Conservation (phyloP, 352 stramenopile species). For the Elongisporangium prolatum region DNA sequence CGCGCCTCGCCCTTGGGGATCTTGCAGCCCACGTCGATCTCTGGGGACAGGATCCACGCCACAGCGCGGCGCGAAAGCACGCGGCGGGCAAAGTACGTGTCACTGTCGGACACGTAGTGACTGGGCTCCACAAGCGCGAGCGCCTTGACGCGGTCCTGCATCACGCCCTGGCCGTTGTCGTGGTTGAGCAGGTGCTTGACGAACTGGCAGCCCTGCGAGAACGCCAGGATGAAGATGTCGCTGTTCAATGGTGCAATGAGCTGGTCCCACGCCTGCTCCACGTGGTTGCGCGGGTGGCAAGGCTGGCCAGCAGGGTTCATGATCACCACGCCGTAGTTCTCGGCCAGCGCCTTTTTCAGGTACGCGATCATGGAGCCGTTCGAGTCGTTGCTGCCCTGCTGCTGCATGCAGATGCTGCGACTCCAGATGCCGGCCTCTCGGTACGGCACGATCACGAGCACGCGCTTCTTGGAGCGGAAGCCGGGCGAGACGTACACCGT, state of each 20-base stretch:
- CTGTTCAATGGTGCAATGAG: slow-evolving; percentile 57
- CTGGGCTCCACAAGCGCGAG: slow-evolving; percentile 77
- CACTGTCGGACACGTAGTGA: slow-evolving; percentile 68
- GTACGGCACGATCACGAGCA: slow-evolving; percentile 84
- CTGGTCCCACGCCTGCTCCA: slow-evolving; percentile 78
- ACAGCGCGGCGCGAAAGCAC: slow-evolving; percentile 65
- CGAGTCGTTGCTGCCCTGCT: slow-evolving; percentile 44
- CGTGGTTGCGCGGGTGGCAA: slow-evolving; percentile 65
- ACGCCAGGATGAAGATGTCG: slow-evolving; percentile 77
- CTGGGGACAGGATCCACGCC: slow-evolving; percentile 68
- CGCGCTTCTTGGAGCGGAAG: slow-evolving; percentile 52
- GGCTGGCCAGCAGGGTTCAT: slow-evolving; percentile 76
- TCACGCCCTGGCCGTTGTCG: slow-evolving; percentile 70
- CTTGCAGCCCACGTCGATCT: slow-evolving; percentile 71
- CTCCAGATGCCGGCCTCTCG: slow-evolving; percentile 83
- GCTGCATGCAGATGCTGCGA: slow-evolving; percentile 78
- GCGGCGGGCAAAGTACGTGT: slow-evolving; percentile 72
- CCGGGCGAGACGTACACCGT: slow-evolving; percentile 63
- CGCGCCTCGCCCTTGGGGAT: slow-evolving; percentile 64
- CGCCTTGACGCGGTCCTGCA: slow-evolving; percentile 80
- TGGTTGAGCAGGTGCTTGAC: slow-evolving; percentile 79
- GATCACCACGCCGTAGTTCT: slow-evolving; percentile 82
- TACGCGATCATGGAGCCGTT: slow-evolving; percentile 80
- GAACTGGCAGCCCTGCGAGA: slow-evolving; percentile 68
- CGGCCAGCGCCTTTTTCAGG: slow-evolving; percentile 69